Evolutionary conservation across 2,329 filamentous ascomycete species (phyloP), one percentile per base, ranked within the genome.

Genomic region (Celoporthe dispersa): DNA sequence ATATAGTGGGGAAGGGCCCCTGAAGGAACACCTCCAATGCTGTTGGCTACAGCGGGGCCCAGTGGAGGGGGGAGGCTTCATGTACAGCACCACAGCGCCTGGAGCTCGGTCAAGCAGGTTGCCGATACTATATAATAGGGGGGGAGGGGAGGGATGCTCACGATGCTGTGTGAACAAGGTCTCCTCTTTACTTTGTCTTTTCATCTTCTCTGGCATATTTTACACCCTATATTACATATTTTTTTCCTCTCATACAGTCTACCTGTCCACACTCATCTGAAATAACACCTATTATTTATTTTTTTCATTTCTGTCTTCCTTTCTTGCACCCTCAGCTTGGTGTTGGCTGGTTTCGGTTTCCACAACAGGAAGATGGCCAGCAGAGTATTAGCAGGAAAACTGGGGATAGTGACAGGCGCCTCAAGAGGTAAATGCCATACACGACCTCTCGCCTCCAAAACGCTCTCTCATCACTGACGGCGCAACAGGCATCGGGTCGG

Each of bases 401-500:
- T 74, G 62, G 73, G 70, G n/a, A 71, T 74, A 66, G 73, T 74
- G 25, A 74, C 73, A 9, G 73, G 73, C 1, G 91, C 90, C 71
- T 94, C 92, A 70, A 84, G 93, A 84, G 92, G 92, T 93, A 84
- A 84, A 75, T n/a, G 22, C 31, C 3, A 28, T 66, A 53, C 8
- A 9, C 14, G 3, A 28, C 48, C 5, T 41, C 11, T 33, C 44
- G 22, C 51, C 66, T 22, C n/a, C 59, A 31, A 22, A 16, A 48
- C 14, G 59, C 64, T 73, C 22, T 68, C 22, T 68, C 41, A 28
- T 66, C 53, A 67, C 68, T 53, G n/a, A 71, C 68, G 66, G 68
- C 28, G 39, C 59, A 68, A 19, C 73, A 94, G 93, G 93, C 74
- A 95, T 96, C 75, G 93, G 93, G 60, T 79, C 79, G 64, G 82